These are phyloP conservation scores for Paxillus ammoniavirescens DNA, from an alignment of 768 basidiomycete species.

Conservation along the genomic window DNA sequence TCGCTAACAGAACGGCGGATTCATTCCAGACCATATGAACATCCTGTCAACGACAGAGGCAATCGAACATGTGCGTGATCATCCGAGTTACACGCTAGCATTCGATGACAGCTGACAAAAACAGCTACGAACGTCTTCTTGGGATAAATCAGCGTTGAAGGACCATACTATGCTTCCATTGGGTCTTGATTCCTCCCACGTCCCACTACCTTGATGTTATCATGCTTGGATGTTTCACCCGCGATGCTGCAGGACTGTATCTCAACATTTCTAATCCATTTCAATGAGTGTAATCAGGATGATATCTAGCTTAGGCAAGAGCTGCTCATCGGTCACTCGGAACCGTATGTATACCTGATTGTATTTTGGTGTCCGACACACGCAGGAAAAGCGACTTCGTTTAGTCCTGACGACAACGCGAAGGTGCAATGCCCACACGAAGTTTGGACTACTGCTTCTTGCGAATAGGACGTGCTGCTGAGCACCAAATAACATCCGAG, in stretches of 20 bases:
- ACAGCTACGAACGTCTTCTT: conserved; percentile 53
- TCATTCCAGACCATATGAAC: conserved; percentile 76
- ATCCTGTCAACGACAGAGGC: conserved; percentile 59
- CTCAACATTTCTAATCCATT: neutral
- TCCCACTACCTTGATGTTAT: conserved; percentile 13
- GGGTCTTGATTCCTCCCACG: conserved; percentile 40
- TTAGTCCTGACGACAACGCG: too few relatives aligned
- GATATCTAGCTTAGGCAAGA: too few relatives aligned
- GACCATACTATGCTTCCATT: conserved; percentile 59
- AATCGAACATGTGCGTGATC: conserved; percentile 49
- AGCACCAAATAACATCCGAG: too few relatives aligned
- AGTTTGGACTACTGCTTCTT: too few relatives aligned
- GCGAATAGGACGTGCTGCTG: too few relatives aligned
- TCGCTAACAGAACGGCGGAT: conserved; percentile 45
- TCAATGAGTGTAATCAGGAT: neutral
- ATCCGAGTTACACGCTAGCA: neutral
- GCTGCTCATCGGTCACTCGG: too few relatives aligned
- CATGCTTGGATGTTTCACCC: neutral
- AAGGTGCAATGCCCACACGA: too few relatives aligned
- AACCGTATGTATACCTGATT: too few relatives aligned
- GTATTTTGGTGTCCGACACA: too few relatives aligned
- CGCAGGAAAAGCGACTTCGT: too few relatives aligned
- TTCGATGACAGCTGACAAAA: conserved; percentile 3
- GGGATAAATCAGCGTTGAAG: conserved; percentile 46
- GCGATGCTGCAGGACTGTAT: neutral